Conservation (phyloP, 139 green algal genomes). For the Parachlorella kessleri region DNA sequence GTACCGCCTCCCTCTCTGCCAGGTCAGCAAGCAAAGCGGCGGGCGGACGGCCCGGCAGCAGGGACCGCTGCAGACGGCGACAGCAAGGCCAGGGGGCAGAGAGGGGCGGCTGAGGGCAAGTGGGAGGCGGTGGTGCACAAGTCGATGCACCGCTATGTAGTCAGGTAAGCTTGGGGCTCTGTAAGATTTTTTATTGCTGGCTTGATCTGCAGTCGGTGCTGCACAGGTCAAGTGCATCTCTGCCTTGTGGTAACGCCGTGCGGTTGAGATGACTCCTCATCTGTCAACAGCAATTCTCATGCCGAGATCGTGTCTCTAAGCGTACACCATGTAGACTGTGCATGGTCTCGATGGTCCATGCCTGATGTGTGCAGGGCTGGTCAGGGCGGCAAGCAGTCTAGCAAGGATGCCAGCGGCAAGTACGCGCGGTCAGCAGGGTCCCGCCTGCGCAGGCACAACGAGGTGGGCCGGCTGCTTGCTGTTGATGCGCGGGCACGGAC, state of each 20-base stretch:
- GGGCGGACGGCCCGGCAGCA: not conserved
- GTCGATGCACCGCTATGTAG: constrained; percentile 88
- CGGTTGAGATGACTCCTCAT: no score
- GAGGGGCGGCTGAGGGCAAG: constrained; percentile 14
- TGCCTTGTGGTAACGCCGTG: no score
- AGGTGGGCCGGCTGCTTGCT: no score
- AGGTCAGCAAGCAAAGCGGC: not conserved
- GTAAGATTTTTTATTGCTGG: no score
- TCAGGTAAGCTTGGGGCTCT: no score
- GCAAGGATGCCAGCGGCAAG: constrained; percentile 87
- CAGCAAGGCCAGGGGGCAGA: not conserved
- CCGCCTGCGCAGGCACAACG: constrained; percentile 86
- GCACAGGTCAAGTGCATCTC: no score
- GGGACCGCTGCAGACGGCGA: not conserved
- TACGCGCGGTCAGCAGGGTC: constrained; percentile 82
- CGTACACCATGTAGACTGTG: no score
- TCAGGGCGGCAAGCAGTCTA: constrained; percentile 86
- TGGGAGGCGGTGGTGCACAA: constrained; percentile 61
- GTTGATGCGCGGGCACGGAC: no score
- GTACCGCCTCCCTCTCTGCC: not conserved
- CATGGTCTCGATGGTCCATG: no score
- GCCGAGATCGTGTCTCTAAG: no score
- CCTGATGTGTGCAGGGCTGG: constrained; percentile 63
- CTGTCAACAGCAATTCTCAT: no score
- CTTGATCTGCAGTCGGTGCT: no score